These are phyloP conservation scores for Tricholoma bakamatsutake DNA, from an alignment of 768 basidiomycete species.

Conservation along the genomic window DNA sequence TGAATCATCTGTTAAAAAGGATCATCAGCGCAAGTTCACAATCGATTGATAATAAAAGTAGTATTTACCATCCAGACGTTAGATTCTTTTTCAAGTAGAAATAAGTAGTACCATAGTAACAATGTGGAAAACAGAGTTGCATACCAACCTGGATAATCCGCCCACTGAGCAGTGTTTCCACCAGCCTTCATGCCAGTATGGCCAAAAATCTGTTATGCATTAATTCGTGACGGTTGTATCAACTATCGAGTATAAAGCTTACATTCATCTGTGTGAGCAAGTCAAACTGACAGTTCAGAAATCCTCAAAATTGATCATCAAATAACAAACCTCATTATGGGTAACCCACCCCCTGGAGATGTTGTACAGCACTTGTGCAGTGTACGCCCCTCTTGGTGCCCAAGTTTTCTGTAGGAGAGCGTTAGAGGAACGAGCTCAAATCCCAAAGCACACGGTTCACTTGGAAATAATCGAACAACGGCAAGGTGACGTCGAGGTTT, in stretches of 20 bases:
- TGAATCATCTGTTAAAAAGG: conserved; percentile 57
- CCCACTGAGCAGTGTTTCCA: conserved; percentile 57
- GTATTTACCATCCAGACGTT: conserved; percentile 65
- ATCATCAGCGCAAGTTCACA: neutral
- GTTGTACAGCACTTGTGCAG: conserved; percentile 65
- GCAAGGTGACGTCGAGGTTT: conserved; percentile 48
- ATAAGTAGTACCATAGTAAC: neutral
- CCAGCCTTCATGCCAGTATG: conserved; percentile 72
- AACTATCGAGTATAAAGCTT: conserved; percentile 12
- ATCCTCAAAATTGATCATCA: neutral
- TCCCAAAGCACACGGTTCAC: conserved; percentile 24
- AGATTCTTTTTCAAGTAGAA: conserved; percentile 41
- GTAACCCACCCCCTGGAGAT: conserved; percentile 70
- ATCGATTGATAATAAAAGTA: conserved; percentile 10
- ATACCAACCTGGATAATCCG: conserved; percentile 60
- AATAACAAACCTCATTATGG: conserved; percentile 59
- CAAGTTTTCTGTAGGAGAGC: conserved; percentile 58
- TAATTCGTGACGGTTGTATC: neutral
- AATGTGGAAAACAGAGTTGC: conserved; percentile 3
- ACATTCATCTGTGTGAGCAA: conserved; percentile 52
- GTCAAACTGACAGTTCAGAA: neutral
- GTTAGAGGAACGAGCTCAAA: neutral
- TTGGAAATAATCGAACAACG: conserved; percentile 66
- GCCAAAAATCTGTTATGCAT: conserved; percentile 53
- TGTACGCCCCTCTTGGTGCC: conserved; percentile 65